A percentile compares a stretch with the other conserved stretches of the same genome.
Conservation (phyloP, 345 rosid species). For the Corchorus capsularis region DNA sequence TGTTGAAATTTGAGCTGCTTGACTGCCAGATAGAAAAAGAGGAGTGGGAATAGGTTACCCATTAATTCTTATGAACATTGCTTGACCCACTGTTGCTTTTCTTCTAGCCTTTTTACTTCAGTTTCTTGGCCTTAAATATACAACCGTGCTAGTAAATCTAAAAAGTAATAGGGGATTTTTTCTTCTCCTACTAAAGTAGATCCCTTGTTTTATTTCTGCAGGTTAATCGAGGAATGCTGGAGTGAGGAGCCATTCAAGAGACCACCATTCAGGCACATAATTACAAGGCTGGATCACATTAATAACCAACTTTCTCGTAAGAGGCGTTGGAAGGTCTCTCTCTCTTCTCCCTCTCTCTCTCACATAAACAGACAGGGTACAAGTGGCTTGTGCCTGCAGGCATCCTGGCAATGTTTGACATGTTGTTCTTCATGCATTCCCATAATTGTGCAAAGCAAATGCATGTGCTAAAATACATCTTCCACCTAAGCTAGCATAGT, state of each 20-base stretch:
- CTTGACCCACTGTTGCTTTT: background rate
- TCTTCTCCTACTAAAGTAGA: background rate
- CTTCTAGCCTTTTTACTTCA: background rate
- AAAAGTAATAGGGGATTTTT: background rate
- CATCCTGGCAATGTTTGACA: background rate
- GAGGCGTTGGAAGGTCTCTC: constrained; percentile 58
- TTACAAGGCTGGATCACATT: constrained; percentile 50
- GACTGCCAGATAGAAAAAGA: background rate
- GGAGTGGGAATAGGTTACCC: background rate
- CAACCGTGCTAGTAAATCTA: background rate
- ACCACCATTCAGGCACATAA: constrained; percentile 70
- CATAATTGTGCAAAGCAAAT: background rate
- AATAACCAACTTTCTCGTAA: constrained; percentile 42
- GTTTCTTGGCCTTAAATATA: constrained; percentile 1
- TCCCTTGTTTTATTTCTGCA: constrained; percentile 19
- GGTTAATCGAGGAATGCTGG: constrained; percentile 82
- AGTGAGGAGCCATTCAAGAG: constrained; percentile 59
- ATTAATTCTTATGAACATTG: constrained; percentile 1
- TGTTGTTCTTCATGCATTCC: background rate
- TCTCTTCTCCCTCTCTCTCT: constrained; percentile 22
- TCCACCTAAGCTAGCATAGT: background rate
- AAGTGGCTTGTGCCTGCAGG: background rate
- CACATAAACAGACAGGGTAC: background rate
- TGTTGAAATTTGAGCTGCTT: background rate
- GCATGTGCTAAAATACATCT: background rate